Percentiles rank a stretch among this genome's conserved stretches.
phyloP scores from a whole-genome alignment of 805 yeast genomes.

The Teunomyces aglyptinius region DNA sequence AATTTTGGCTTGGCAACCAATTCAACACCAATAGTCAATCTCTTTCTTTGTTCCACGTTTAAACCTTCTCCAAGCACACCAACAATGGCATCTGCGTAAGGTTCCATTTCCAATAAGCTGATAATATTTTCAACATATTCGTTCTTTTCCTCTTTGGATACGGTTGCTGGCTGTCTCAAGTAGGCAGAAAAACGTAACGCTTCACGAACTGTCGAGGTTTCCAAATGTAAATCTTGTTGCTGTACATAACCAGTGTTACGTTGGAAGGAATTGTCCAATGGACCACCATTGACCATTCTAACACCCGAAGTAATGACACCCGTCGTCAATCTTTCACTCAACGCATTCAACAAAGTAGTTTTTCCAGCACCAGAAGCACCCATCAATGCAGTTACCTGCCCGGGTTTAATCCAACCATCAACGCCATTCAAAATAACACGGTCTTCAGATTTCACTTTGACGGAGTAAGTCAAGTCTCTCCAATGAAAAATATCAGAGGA shows the following conservation, averaged over 20 bases:
- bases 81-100: slow-evolving; percentile 53
- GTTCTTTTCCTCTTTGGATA: slow-evolving; percentile 44
- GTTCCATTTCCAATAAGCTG: slow-evolving; percentile 47
- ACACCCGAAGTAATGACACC: slow-evolving; percentile 57
- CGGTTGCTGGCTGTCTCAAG: slow-evolving; percentile 43
- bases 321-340: slow-evolving; percentile 52
- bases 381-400: slow-evolving; percentile 58
- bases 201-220: slow-evolving; percentile 52
- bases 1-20: slow-evolving; percentile 54
- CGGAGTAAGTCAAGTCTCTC: slow-evolving; percentile 20
- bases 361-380: slow-evolving; percentile 69
- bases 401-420: slow-evolving; percentile 43
- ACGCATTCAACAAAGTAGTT: slow-evolving; percentile 52
- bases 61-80: slow-evolving; percentile 49
- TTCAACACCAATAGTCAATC: slow-evolving; percentile 55
- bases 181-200: slow-evolving; percentile 52
- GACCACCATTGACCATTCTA: slow-evolving; percentile 54
- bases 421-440: slow-evolving; percentile 29
- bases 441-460: slow-evolving; percentile 19
- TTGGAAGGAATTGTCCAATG: slow-evolving; percentile 48
- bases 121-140: slow-evolving; percentile 54
- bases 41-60: slow-evolving; percentile 54
- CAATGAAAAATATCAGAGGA: slow-evolving; percentile 19
- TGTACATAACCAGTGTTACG: slow-evolving; percentile 60
- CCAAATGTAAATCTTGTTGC: slow-evolving; percentile 57